Evolutionary conservation across 2,329 filamentous ascomycete genomes (phyloP).

Genomic region (Septoria linicola): DNA sequence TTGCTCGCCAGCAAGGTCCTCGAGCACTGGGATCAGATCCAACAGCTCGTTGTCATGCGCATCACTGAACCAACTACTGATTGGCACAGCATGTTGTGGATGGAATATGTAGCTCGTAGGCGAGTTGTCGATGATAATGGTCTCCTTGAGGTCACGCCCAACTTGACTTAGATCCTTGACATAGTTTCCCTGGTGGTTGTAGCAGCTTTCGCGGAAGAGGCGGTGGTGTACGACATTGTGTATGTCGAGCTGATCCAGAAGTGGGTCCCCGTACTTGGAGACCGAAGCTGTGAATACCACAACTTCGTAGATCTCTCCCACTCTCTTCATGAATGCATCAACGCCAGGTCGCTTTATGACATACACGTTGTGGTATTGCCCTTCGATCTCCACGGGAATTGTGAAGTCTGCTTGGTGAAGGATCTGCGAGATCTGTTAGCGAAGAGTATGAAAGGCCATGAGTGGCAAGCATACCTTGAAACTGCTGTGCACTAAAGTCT

Average conservation of each 20-base stretch:
- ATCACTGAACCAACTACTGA: conserved; percentile 99
- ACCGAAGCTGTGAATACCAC: conserved; percentile 98
- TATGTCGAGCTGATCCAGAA: conserved; percentile 94
- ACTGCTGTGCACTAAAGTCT: conserved; percentile 96
- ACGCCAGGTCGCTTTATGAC: conserved; percentile 99
- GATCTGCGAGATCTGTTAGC: conserved; percentile 59
- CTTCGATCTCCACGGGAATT: conserved; percentile 97
- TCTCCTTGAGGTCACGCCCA: conserved; percentile 90
- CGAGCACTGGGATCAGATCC: conserved; percentile 95
- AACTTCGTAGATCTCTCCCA: conserved; percentile 96
- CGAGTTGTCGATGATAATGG: conserved; percentile 99
- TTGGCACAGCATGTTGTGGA: conserved; percentile 95
- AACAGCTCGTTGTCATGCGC: conserved; percentile 98
- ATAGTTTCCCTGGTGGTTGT: conserved; percentile 99
- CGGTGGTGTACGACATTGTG: conserved; percentile 95
- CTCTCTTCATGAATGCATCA: conserved; percentile 97
- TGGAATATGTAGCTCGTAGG: conserved; percentile 99
- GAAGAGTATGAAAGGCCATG: not conserved
- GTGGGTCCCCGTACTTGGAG: conserved; percentile 97
- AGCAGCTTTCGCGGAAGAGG: conserved; percentile 96
- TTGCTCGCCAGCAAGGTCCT: conserved; percentile 85
- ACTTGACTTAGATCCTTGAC: conserved; percentile 98
- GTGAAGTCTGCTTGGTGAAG: conserved; percentile 98
- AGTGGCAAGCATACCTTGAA: conserved; percentile 72
- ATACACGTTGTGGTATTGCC: conserved; percentile 98